Evolutionary conservation across 345 rosid species (phyloP).

Genomic region (Ricinus communis): DNA sequence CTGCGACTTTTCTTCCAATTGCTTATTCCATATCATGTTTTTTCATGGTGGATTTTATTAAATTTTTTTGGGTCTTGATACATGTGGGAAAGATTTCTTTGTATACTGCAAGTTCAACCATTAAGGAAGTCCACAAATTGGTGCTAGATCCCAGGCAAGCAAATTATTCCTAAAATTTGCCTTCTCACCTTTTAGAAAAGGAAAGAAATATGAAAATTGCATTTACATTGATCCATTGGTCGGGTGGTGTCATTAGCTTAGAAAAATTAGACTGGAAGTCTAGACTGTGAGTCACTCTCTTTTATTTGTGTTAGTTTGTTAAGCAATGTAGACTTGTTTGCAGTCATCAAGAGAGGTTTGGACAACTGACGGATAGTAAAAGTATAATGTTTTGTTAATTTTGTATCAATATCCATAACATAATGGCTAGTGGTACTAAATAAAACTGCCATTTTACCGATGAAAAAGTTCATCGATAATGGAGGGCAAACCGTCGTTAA

Average conservation of each 20-base stretch:
- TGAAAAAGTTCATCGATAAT: no score
- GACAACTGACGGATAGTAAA: no score
- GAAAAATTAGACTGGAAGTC: neutral
- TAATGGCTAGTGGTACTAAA: no score
- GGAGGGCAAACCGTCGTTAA: no score
- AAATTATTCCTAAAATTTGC: conserved; percentile 1
- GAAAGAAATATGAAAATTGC: neutral
- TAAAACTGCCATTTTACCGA: no score
- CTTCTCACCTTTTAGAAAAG: neutral
- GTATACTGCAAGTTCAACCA: conserved; percentile 95
- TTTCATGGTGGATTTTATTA: conserved; percentile 2
- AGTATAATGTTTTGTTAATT: no score
- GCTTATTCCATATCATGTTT: neutral
- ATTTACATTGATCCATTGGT: neutral
- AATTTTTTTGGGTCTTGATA: conserved; percentile 22
- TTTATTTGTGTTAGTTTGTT: no score
- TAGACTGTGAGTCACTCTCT: no score
- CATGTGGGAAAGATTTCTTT: conserved; percentile 90
- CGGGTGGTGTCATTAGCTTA: neutral
- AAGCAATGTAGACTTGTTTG: no score
- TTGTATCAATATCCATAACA: no score
- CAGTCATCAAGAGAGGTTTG: no score
- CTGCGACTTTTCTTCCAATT: neutral
- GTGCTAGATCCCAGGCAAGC: conserved; percentile 92
- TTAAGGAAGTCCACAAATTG: conserved; percentile 92